Conservation (phyloP, 257 asterid genomes). For the Fraxinus americana region DNA sequence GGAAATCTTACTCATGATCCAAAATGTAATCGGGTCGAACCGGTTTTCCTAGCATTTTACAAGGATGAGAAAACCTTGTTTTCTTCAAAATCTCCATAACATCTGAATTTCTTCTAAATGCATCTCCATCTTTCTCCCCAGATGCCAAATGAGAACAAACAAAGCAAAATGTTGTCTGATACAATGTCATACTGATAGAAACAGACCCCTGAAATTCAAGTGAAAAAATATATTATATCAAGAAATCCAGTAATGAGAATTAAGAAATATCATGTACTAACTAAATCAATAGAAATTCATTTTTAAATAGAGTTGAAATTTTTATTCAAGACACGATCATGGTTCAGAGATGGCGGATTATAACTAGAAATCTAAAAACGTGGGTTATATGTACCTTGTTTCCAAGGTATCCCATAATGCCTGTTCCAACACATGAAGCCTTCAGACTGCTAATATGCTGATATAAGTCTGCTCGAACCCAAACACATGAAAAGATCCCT, state of each 20-base stretch:
- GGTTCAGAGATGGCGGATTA: not conserved
- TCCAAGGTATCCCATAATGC: constrained; percentile 89
- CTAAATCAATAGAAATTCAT: not conserved
- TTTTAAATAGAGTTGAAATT: not conserved
- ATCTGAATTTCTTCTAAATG: constrained; percentile 59
- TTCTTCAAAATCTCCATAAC: constrained; percentile 65
- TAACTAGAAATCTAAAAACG: not conserved
- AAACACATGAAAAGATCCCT: constrained; percentile 62
- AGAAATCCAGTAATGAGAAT: constrained; percentile 1
- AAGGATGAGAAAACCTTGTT: constrained; percentile 53
- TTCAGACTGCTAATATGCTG: constrained; percentile 48
- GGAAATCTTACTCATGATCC: constrained; percentile 64
- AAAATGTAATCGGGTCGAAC: constrained; percentile 47
- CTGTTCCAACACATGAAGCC: constrained; percentile 70
- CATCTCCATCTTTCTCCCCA: constrained; percentile 74
- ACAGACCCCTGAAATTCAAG: constrained; percentile 56
- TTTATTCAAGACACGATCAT: not conserved
- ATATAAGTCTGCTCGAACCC: constrained; percentile 63
- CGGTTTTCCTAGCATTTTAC: constrained; percentile 25
- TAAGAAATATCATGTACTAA: not conserved
- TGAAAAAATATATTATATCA: not conserved
- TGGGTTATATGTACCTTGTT: constrained; percentile 55
- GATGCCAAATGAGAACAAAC: constrained; percentile 89
- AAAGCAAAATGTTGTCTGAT: constrained; percentile 58
- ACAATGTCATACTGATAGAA: constrained; percentile 73